Evolutionary conservation across 2,329 filamentous ascomycete species (phyloP), one percentile per base, ranked within the genome.

Genomic region (Pyrenophora seminiperda): DNA sequence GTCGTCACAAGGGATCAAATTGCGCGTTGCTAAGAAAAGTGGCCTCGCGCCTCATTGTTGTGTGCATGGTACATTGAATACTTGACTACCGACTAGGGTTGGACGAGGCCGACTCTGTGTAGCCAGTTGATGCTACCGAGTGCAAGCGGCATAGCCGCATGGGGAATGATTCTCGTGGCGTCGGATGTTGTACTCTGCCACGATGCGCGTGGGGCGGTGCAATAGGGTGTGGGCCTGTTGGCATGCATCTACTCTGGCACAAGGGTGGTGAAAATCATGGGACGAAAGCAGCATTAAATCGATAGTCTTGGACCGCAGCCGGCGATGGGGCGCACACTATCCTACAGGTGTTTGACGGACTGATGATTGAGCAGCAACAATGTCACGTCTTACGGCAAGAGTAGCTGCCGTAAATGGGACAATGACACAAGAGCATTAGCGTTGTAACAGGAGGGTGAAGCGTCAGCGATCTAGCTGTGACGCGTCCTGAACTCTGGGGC

Each of bases 401-500:
- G 18, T 37, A 7, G 15, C 24, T 37, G 15, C 20, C 34, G 24
- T 20, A 36, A 19, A 31, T 18, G 10, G 29, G 14, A 32, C 37
- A n/a, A 17, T 40, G 20, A 20, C 39, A 32, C 29, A 22, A 37
- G 17, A 17, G 20, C 9, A 18, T 29, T 47, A 30, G 48, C 47
- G 36, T 20, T 48, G 41, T 31, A 41, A 39, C 24, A 7, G 14
- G 15, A 32, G 17, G 24, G 36, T 41, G 40, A 38, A 20, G 5
- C n/a, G 32, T 32, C 29, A 33, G 38, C 33, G 22, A 54, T 50
- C 44, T 44, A 18, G 45, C 43, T 38, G 32, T 44, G 36, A 51
- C 29, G 41, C 38, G 32, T 45, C 48, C 29, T 31, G 33, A 30
- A 41, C 14, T 46, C 46, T 45, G 50, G 49, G 45, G 43, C 24